Evolutionary conservation across 1,284 basidiomycete genomes (phyloP), one percentile per base, ranked within the genome.

Genomic region (Cerrena zonata): DNA sequence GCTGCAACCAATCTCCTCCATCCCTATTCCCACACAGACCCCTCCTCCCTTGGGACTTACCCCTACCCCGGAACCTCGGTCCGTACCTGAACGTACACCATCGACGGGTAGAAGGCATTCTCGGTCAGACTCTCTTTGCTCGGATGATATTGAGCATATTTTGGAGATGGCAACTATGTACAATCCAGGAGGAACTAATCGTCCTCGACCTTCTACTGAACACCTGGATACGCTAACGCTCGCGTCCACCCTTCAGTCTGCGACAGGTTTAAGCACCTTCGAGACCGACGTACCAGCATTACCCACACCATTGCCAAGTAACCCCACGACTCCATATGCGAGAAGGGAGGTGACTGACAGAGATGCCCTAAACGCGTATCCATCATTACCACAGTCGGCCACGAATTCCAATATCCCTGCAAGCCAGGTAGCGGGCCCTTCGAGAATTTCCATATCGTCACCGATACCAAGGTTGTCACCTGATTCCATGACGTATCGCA

Each of bases 121-220:
- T 24, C 52, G 43, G 15, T 30, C 48, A 22, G 39, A 52, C 26
- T 57, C 63, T 2, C 54, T 69, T 11, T 63, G 63, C 13, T 71
- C 73, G 2, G 62, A 73, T 15, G 77, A 80, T 55, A 77, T 80
- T 50, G 78, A 77, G 58, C 69, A 73, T 23, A 78, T 80, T 60
- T 68, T 80, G 39, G 76, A 80, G 56, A 70, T 74, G 63, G 76
- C 76, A 2, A 68, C 69, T 13, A 58, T 72, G 21, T 71, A 70
- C 51, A 50, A 56, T 19, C 52, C 50, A 39, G 40, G n/a, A 7
- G 30, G 30, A 34, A 22, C 41, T 22, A 23, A 42, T 5, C 4
- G n/a, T 15, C n/a, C 37, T 42, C n/a, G 23, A 23, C 41, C 19
- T 23, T 42, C 41, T 24, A 13, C 22, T 5, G 41, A 42, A 42